Base-by-base conservation (phyloP, 73 alveolate genomes). In the Stentor coeruleus region DNA sequence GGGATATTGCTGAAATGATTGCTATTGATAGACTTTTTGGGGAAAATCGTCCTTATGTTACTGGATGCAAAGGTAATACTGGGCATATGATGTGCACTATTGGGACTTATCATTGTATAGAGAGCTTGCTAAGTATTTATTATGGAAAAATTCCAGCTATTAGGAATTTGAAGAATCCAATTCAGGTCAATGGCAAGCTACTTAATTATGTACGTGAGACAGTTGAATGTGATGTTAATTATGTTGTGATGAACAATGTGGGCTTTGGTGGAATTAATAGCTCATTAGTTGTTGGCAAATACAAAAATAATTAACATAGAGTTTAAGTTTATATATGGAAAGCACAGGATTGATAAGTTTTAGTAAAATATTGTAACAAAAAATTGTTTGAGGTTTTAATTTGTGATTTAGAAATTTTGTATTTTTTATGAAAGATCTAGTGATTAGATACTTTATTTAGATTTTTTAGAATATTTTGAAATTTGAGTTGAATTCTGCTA, bases 1-100 rank as follows among this genome's bases (percentile, higher is more conserved):
- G 98, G 3, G 98, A 92, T 76, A 38, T 73, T 40, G 84, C 95
- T 31, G 98, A 92, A 82, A 82, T 84, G 20, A 41, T 83, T 4
- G 91, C 90, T 20, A 76, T 89, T 11, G 85, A 81, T 59, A 81
- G 72, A 30, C 31, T 86, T 3, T 74, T 90, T 15, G 86, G 83
- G 2, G 86, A 89, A 33, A 59, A 59, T 39, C 3, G 49, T 37
- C 39, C 82, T 6, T 81, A 60, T 66, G 58, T 82, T 38, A 39
- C 80, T 35, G 73, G 73, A 0, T 57, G 73, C 73, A 88, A 88
- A 72, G 88, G 88, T 6, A 58, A 88, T 55, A 77, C 85, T 42
- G 93, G 93, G 57, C 93, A 88, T 60, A 59, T 82, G 15, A 38
- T 77, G 73, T 57, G 75, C 4, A 87, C 91, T 2, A 85, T 89